These are phyloP conservation scores for Platanthera guangdongensis DNA, from an alignment of 106 monocot species.

Conservation along the genomic window DNA sequence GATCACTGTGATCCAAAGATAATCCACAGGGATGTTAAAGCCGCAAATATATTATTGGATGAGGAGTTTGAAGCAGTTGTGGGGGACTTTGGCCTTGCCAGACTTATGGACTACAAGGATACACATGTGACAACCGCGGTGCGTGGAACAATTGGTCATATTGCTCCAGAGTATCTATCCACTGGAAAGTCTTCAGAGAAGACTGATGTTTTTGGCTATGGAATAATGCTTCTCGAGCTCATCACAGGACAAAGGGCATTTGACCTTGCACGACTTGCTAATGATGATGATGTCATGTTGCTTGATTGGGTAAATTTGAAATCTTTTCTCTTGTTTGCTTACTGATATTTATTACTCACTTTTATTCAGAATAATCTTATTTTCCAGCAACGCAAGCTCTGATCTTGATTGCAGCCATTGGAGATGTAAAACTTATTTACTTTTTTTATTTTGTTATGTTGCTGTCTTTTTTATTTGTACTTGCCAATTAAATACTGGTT, in stretches of 20 bases:
- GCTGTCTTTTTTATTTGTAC: neutral
- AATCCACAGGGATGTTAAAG: too few relatives aligned
- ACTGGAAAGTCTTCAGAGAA: too few relatives aligned
- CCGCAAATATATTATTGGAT: too few relatives aligned
- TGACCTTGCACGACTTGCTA: constrained; percentile 72
- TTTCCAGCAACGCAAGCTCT: neutral
- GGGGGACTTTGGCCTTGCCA: too few relatives aligned
- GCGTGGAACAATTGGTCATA: too few relatives aligned
- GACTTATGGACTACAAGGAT: too few relatives aligned
- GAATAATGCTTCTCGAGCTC: constrained; percentile 72
- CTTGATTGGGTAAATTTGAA: constrained; percentile 55
- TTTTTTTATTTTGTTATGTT: neutral
- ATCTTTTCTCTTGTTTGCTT: neutral
- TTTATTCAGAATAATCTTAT: neutral
- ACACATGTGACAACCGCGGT: too few relatives aligned
- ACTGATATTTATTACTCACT: neutral
- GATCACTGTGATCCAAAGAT: too few relatives aligned
- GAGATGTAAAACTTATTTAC: neutral
- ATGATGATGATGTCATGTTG: constrained; percentile 78
- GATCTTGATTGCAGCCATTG: neutral
- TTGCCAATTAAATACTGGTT: neutral
- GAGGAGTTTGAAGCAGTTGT: too few relatives aligned
- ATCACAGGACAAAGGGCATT: constrained; percentile 74
- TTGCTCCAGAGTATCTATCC: too few relatives aligned
- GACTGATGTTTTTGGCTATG: constrained; percentile 79